Percentiles rank a stretch among this genome's conserved stretches.
phyloP scores from a whole-genome alignment of 2,329 filamentous ascomycete species.

The Trichophyton schoenleinii region DNA sequence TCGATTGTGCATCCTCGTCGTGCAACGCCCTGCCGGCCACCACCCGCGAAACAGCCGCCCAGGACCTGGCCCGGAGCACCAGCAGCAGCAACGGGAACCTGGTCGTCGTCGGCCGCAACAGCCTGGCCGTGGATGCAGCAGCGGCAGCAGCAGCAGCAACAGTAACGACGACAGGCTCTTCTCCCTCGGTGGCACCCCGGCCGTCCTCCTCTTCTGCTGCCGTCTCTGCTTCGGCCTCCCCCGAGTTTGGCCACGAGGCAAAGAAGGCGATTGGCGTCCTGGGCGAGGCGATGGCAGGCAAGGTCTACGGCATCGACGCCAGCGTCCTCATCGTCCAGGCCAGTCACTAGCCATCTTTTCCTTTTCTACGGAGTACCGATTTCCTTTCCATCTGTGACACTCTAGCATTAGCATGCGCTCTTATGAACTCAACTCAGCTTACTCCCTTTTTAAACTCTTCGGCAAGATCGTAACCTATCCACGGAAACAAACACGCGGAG shows the following conservation, averaged over 20 bases:
- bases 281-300: slow-evolving; percentile 37
- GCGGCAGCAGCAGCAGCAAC: slow-evolving; percentile 2
- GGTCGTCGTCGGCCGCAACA: slow-evolving; percentile 41
- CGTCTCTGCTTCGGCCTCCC: slow-evolving; percentile 18
- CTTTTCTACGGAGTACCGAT: neutral
- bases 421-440: neutral
- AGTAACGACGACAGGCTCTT: no score
- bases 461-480: neutral
- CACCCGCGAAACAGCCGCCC: slow-evolving; percentile 42
- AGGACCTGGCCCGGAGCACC: slow-evolving; percentile 47
- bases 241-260: slow-evolving; percentile 24
- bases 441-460: neutral
- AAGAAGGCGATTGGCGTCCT: slow-evolving; percentile 23
- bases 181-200: no score
- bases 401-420: neutral
- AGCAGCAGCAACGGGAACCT: slow-evolving; percentile 62
- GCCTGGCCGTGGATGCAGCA: slow-evolving; percentile 7
- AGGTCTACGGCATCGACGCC: slow-evolving; percentile 47
- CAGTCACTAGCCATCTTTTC: slow-evolving; percentile 10
- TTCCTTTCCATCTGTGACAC: neutral
- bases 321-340: slow-evolving; percentile 62
- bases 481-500: neutral
- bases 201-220: no score
- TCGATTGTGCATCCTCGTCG: slow-evolving; percentile 8
- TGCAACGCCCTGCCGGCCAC: slow-evolving; percentile 28